Evolutionary conservation across 1,284 basidiomycete species (phyloP).

Genomic region (Pascua guehoae): DNA sequence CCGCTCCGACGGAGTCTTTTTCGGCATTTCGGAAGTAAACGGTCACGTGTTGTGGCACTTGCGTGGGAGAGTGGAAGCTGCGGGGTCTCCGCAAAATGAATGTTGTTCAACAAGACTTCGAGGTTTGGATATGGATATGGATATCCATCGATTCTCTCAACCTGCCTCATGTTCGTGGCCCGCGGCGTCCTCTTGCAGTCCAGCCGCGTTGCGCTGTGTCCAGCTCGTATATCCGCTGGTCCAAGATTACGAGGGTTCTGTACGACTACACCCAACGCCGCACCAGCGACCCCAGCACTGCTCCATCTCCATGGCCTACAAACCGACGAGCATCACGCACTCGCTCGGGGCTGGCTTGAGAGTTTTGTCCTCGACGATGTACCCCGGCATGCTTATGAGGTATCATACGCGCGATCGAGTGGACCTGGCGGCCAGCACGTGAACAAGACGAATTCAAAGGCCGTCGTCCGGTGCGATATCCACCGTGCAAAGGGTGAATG

Average conservation of each 20-base stretch:
- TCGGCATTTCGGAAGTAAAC: neutral
- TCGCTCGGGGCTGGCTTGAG: conserved; percentile 35
- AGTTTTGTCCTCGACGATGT: conserved; percentile 37
- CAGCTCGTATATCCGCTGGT: no score
- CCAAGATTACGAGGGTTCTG: neutral
- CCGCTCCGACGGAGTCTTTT: neutral
- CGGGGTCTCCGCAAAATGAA: neutral
- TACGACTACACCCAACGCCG: neutral
- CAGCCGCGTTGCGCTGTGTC: no score
- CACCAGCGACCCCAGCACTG: conserved; percentile 10
- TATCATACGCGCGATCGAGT: conserved; percentile 37
- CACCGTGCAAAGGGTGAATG: conserved; percentile 29
- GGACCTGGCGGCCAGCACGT: conserved; percentile 51
- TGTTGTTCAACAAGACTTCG: no score
- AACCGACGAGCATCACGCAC: conserved; percentile 23
- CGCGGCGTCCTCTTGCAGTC: no score
- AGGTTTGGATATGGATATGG: no score
- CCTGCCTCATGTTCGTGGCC: no score
- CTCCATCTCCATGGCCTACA: conserved; percentile 14
- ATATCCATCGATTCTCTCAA: no score
- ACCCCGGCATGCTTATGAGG: conserved; percentile 36
- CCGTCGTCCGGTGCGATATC: conserved; percentile 35
- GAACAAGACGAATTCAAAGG: conserved; percentile 49
- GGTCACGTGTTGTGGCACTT: conserved; percentile 2
- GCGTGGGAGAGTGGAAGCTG: no score